Evolutionary conservation across 2,329 filamentous ascomycete species (phyloP).

Genomic region (Hawksworthiomyces lignivorus): DNA sequence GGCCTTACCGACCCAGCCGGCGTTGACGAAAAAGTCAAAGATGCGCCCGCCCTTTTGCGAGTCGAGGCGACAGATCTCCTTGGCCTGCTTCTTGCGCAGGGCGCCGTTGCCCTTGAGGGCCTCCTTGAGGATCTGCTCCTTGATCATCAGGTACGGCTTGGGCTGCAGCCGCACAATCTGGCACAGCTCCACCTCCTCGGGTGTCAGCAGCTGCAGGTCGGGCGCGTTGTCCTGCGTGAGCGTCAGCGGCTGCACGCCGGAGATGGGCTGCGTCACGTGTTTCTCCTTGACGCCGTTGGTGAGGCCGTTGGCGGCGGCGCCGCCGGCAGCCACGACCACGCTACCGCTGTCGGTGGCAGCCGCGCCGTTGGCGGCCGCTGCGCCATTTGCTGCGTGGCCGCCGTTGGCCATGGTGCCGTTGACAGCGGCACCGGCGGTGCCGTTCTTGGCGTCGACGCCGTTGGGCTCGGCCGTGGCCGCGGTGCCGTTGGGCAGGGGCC

Average conservation of each 20-base stretch:
- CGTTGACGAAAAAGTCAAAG: slow-evolving; percentile 91
- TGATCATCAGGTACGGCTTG: slow-evolving; percentile 91
- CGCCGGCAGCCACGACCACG: slow-evolving; percentile 22
- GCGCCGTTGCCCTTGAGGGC: slow-evolving; percentile 80
- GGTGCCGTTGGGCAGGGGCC: slow-evolving; percentile 44
- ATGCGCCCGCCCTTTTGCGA: slow-evolving; percentile 76
- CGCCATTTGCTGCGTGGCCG: no score
- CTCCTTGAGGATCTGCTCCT: slow-evolving; percentile 85
- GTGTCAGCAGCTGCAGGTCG: slow-evolving; percentile 77
- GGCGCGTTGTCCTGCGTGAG: slow-evolving; percentile 69
- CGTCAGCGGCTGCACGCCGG: slow-evolving; percentile 55
- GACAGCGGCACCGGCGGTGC: slow-evolving; percentile 40
- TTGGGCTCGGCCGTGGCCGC: slow-evolving; percentile 20
- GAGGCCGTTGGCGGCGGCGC: slow-evolving; percentile 14
- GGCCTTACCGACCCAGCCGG: slow-evolving; percentile 84
- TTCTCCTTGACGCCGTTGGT: slow-evolving; percentile 34
- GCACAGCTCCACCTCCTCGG: slow-evolving; percentile 81
- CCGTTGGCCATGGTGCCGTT: slow-evolving; percentile 26
- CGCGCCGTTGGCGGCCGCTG: slow-evolving; percentile 15
- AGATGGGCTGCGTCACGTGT: slow-evolving; percentile 47
- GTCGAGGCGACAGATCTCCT: slow-evolving; percentile 77
- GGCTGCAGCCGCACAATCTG: slow-evolving; percentile 77
- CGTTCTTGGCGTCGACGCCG: background rate
- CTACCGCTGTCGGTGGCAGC: slow-evolving; percentile 22
- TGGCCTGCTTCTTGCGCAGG: slow-evolving; percentile 89